phyloP scores from a whole-genome alignment of 441 rosid genomes.

The Bruguiera hainesii region DNA sequence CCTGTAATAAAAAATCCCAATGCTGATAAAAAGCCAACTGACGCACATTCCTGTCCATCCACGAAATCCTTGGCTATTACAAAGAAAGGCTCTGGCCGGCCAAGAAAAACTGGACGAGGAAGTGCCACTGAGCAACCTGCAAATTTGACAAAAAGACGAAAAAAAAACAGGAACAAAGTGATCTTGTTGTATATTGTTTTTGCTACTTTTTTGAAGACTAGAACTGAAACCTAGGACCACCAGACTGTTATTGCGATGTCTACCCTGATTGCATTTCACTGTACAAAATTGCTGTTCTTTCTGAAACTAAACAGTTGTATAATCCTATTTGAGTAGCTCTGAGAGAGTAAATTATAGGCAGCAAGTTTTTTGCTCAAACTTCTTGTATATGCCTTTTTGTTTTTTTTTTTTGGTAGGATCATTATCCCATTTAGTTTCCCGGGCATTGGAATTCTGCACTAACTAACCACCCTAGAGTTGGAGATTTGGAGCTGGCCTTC shows the following conservation, averaged over 20 bases:
- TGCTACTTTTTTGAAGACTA: neutral
- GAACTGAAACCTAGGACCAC: neutral
- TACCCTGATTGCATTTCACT: slow-evolving; percentile 8
- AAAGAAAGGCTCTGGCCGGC: slow-evolving; percentile 34
- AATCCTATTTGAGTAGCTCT: neutral
- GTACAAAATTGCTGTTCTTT: slow-evolving; percentile 12
- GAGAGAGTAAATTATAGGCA: neutral
- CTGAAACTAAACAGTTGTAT: slow-evolving; percentile 17
- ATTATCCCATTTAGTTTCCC: no score
- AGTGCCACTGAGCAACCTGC: slow-evolving; percentile 16
- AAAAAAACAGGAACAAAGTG: slow-evolving; percentile 37
- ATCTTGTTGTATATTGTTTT: slow-evolving; percentile 14
- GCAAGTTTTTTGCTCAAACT: no score
- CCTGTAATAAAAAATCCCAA: slow-evolving; percentile 22
- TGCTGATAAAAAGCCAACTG: slow-evolving; percentile 28
- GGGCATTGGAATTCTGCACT: no score
- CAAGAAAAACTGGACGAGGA: slow-evolving; percentile 33
- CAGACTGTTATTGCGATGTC: slow-evolving; percentile 6
- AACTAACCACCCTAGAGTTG: no score
- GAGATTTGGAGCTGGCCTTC: no score
- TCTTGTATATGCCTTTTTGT: no score
- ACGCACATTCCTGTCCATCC: slow-evolving; percentile 32
- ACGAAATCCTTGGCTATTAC: slow-evolving; percentile 33
- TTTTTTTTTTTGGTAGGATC: no score
- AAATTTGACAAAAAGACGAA: slow-evolving; percentile 33